Conservation (phyloP, 2,329 filamentous ascomycete species). For the Byssothecium circinans region DNA sequence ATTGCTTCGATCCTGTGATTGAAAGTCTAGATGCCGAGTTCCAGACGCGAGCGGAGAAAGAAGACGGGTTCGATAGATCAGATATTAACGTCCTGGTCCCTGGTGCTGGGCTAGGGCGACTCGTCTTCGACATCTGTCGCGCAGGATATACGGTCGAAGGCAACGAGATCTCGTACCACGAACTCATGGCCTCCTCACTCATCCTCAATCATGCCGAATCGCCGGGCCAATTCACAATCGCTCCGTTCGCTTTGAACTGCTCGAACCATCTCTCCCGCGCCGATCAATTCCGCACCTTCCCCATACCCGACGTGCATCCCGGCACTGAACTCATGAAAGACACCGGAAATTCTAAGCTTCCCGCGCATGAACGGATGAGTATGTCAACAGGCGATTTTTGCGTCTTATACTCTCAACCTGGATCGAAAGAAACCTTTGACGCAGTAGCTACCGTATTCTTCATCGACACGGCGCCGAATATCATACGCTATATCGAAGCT, state of each 20-base stretch:
- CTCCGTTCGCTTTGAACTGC: conserved; percentile 85
- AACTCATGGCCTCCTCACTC: conserved; percentile 81
- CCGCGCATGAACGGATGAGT: conserved; percentile 69
- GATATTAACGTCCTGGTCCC: conserved; percentile 75
- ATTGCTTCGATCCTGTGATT: conserved; percentile 76
- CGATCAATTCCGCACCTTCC: conserved; percentile 74
- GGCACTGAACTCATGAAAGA: conserved; percentile 37
- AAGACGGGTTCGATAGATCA: conserved; percentile 31
- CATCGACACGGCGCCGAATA: conserved; percentile 92
- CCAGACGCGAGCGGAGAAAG: conserved; percentile 14
- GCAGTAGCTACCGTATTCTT: conserved; percentile 92
- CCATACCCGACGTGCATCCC: conserved; percentile 72
- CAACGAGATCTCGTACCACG: conserved; percentile 95
- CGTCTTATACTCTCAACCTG: conserved; percentile 72
- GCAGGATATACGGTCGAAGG: conserved; percentile 77
- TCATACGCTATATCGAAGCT: conserved; percentile 86
- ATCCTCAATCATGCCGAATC: conserved; percentile 68
- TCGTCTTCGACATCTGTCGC: conserved; percentile 83
- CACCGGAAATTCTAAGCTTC: conserved; percentile 14
- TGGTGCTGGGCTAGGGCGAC: conserved; percentile 81
- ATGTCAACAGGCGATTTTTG: conserved; percentile 95
- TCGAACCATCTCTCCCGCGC: conserved; percentile 76
- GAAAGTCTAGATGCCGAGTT: conserved; percentile 60
- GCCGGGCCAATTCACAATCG: conserved; percentile 69
- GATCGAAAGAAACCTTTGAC: conserved; percentile 67